phyloP scores from a whole-genome alignment of 345 rosid species.

The Sonneratia caseolaris region DNA sequence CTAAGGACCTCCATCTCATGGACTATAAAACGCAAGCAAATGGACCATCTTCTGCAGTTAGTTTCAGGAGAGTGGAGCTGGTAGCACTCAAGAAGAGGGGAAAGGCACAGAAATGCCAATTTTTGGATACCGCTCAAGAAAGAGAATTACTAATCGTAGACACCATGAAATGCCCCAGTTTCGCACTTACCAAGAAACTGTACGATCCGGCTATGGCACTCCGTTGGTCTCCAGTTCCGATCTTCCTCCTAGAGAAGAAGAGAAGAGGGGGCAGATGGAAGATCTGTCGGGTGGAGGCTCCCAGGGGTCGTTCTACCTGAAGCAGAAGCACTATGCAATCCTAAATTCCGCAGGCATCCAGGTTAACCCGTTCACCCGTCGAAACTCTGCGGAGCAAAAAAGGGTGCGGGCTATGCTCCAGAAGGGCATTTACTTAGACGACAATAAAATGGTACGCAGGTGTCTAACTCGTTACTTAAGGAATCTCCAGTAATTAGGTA shows the following conservation, averaged over 20 bases:
- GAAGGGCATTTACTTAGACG: not conserved
- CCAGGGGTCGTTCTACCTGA: not conserved
- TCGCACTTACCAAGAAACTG: no score
- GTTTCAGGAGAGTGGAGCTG: no score
- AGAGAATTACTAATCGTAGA: no score
- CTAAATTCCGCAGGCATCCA: not conserved
- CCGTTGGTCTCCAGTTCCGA: no score
- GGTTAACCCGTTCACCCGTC: not conserved
- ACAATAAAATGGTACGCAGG: not conserved
- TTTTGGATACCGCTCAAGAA: no score
- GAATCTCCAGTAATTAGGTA: not conserved
- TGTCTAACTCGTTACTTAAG: not conserved
- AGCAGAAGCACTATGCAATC: not conserved
- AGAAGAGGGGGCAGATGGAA: not conserved
- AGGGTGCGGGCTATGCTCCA: not conserved
- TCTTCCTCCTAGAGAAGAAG: no score
- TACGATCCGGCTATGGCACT: no score
- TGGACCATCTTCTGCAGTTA: not conserved
- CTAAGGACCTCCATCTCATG: not conserved
- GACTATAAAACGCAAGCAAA: not conserved
- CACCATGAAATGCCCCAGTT: no score
- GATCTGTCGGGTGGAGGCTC: no score
- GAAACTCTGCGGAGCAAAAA: not conserved
- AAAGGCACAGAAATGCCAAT: no score
- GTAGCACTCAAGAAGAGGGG: not conserved